Base-by-base conservation (phyloP, 148 eudicot genomes). In the Spergularia bocconei region DNA sequence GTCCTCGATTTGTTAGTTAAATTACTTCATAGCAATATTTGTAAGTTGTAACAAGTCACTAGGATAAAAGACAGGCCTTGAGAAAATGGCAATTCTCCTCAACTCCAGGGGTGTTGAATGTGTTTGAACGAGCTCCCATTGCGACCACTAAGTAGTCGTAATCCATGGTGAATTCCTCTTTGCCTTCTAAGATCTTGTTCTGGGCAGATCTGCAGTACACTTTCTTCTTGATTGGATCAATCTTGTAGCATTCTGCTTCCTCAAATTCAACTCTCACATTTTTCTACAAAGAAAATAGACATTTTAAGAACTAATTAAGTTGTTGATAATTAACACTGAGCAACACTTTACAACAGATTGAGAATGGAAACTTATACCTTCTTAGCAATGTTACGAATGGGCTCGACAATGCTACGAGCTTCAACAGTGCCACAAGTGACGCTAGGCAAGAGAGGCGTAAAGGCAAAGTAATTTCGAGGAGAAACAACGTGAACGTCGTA, bases 51-150 rank as follows among this genome's bases (percentile, higher is more conserved):
- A 29, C 36, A 29, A 29, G 36, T 29, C 4, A 29, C 36, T 29
- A 29, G 36, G 4, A 2, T 13, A 36, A 39, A 17, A 47, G 19
- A 41, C 23, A 44, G 75, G 81, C 89, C 91, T 89, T 89, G 48
- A 89, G 73, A 68, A 89, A 89, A 57, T 85, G 86, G 56, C 85
- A 79, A 68, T 89, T 70, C 73, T 89, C 89, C 33, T 67, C 84
- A 20, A 89, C 90, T 21, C 93, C 93, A 55, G 90, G 89, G 62
- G 87, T 89, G 75, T 87, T 85, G 70, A 89, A 89, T 0, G 93
- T 89, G 63, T 87, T 89, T 4, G 80, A 19, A 0, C 84, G 79
- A 8, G 90, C 93, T 29, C 93, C 93, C 85, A 89, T 84, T 4
- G 87, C 86, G 23, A 89, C 69, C 21, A 89, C 87, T 0, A 89